A percentile compares a stretch with the other conserved stretches of the same genome.
Conservation (phyloP, 2,329 filamentous ascomycete genomes). For the Alternaria arbusti region DNA sequence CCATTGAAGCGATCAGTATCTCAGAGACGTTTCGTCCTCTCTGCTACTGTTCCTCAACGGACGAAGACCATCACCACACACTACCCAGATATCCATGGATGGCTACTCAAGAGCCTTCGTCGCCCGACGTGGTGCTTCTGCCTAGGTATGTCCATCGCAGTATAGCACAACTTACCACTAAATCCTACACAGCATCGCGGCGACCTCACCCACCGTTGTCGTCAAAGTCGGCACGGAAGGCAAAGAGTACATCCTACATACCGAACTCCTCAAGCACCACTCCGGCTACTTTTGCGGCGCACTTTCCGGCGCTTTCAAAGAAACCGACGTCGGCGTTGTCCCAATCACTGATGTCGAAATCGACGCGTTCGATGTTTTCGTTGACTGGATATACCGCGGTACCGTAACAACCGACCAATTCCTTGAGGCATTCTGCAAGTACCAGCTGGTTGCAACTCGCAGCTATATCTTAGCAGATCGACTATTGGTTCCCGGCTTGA, state of each 20-base stretch:
- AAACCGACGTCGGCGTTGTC: background rate
- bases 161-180: background rate
- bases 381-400: background rate
- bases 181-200: background rate
- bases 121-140: background rate
- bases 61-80: background rate
- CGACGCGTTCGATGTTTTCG: background rate
- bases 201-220: background rate
- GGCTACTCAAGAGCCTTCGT: background rate
- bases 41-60: no score
- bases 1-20: no score
- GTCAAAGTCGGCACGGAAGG: background rate
- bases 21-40: no score
- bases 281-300: conserved; percentile 5
- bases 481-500: no score
- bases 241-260: conserved; percentile 4
- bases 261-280: background rate
- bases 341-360: background rate
- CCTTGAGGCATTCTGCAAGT: no score
- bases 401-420: no score
- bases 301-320: background rate
- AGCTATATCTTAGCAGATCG: no score
- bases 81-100: background rate
- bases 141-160: background rate
- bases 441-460: no score